A percentile compares a stretch with the other conserved stretches of the same genome.
phyloP scores from a whole-genome alignment of 768 basidiomycete genomes.

The Lanmaoa pseudosensibilis region DNA sequence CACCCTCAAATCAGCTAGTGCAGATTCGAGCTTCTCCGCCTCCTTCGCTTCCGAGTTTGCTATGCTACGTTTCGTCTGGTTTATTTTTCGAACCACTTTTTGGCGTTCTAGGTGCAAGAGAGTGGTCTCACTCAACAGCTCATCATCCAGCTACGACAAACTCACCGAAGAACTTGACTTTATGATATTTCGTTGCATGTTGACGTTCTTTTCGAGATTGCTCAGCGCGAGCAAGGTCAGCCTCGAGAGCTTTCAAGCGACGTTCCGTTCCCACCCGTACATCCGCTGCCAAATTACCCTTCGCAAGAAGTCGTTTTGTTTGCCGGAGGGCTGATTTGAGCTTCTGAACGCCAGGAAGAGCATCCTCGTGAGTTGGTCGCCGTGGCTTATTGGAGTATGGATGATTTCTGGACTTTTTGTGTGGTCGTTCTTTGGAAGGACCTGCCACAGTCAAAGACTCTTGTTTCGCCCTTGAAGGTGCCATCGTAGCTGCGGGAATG shows the following conservation, averaged over 20 bases:
- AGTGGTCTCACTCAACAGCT: neutral
- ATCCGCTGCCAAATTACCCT: conserved; percentile 85
- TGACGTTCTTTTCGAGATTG: conserved; percentile 64
- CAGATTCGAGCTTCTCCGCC: conserved; percentile 42
- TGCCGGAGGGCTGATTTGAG: conserved; percentile 84
- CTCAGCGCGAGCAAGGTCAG: conserved; percentile 67
- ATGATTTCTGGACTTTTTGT: conserved; percentile 11
- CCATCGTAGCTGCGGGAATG: conserved; percentile 8
- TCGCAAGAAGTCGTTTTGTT: conserved; percentile 77
- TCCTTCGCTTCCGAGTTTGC: conserved; percentile 37
- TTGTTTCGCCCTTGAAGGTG: conserved; percentile 17
- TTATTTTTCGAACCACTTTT: conserved; percentile 79
- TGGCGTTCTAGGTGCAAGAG: conserved; percentile 63
- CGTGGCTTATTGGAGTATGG: conserved; percentile 16
- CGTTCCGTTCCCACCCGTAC: conserved; percentile 81
- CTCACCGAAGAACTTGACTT: conserved; percentile 91
- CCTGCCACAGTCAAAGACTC: neutral
- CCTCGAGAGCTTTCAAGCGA: conserved; percentile 70
- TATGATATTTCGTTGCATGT: conserved; percentile 80
- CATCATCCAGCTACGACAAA: neutral
- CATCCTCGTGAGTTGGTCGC: conserved; percentile 12
- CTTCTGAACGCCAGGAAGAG: conserved; percentile 73
- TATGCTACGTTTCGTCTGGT: conserved; percentile 60
- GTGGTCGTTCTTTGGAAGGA: conserved; percentile 15
- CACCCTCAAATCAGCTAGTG: conserved; percentile 66